phyloP scores from a whole-genome alignment of 441 rosid genomes.

The Populus trichocarpa region DNA sequence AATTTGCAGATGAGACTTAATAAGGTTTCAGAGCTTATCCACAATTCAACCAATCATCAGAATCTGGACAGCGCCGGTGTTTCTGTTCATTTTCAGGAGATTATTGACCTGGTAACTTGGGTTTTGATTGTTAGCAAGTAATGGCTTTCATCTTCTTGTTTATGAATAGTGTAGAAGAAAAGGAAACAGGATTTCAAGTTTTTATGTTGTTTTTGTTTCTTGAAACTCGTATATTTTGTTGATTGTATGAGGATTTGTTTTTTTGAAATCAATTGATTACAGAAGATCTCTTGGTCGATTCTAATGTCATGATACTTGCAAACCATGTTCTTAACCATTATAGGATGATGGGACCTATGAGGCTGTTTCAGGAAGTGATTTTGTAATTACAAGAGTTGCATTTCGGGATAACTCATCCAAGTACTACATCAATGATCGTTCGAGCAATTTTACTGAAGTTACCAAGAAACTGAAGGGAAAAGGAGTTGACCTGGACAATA shows the following conservation, averaged over 20 bases:
- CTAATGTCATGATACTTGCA: conserved; percentile 5
- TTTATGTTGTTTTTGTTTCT: background rate
- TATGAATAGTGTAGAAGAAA: background rate
- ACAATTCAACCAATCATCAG: conserved; percentile 93
- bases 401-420: conserved; percentile 96
- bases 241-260: background rate
- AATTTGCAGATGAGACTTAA: conserved; percentile 83
- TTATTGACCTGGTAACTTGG: conserved; percentile 66
- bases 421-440: conserved; percentile 74
- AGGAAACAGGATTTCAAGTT: background rate
- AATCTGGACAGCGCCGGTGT: conserved; percentile 94
- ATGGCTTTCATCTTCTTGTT: background rate
- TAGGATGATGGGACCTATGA: conserved; percentile 84
- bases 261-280: background rate
- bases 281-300: background rate
- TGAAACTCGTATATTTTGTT: background rate
- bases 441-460: conserved; percentile 93
- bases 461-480: conserved; percentile 83
- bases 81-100: conserved; percentile 96
- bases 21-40: conserved; percentile 98
- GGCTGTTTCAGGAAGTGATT: conserved; percentile 84
- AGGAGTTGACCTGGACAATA: conserved; percentile 96
- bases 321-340: conserved; percentile 17
- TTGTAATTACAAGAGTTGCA: conserved; percentile 87
- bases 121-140: background rate